Base-by-base conservation (phyloP, 1,284 basidiomycete genomes). In the Singerocomus inundabilis region DNA sequence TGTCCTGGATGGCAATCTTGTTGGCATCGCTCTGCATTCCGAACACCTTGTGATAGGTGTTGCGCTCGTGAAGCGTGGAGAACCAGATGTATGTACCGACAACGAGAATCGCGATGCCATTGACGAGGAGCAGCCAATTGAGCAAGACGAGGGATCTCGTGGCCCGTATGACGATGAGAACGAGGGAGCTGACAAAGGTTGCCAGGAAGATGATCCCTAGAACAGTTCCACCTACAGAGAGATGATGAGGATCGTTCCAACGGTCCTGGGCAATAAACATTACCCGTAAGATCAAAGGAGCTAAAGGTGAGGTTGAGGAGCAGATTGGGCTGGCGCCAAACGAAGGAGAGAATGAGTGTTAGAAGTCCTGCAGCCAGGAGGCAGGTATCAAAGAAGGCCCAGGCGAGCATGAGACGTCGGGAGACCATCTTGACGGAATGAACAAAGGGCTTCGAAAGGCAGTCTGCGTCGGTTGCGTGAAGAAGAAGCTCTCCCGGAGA, bases 11-110 rank as follows among this genome's bases (percentile, higher is more conserved):
- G 16, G 70, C 64, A 26, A 82, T 72, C 50, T 82, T 77, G 11
- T 70, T 76, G 2, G 69, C 72, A n/a, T 71, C 52, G 25, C 74
- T 67, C 51, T 78, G 74, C 30, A 66, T 67, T 4, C 69, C 55
- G 76, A 83, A 93, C 11, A 81, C 66, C 2, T 57, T 54, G 54
- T 80, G 77, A 70, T 84, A 92, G 59, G 88, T 80, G 39, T 72
- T 70, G 28, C 84, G 79, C 64, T 91, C 83, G 47, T 76, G 67
- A 13, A 94, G 75, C 3, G 90, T 89, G 66, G 73, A 88, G 70
- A 86, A 80, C 91, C 91, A 93, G 49, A 93, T 70, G 54, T 80
- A 78, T 18, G 82, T 80, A 44, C 88, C 89, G 38, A 89, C 69
- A 44, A 82, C 59, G 46, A 85, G 68, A 33, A 85, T 74, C 24